Evolutionary conservation across 495 filamentous ascomycete genomes (phyloP).

Genomic region (Aspergillus haitiensis): DNA sequence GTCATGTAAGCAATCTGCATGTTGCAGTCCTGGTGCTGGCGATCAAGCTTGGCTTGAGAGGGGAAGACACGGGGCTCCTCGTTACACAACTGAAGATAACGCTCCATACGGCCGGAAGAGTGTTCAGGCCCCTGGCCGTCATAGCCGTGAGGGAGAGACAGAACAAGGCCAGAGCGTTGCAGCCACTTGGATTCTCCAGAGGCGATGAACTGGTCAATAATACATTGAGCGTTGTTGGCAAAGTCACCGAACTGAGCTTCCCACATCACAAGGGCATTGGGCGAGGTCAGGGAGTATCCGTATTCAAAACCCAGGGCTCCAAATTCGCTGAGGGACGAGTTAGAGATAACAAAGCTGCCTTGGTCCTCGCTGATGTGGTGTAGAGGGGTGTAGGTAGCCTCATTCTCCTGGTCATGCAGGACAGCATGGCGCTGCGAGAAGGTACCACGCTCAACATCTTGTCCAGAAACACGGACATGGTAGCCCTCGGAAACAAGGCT

Average conservation of each 20-base stretch:
- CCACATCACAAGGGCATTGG: conserved; percentile 97
- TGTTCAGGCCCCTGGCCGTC: conserved; percentile 98
- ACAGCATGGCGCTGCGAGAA: conserved; percentile 98
- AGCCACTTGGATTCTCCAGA: conserved; percentile 98
- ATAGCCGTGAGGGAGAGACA: conserved; percentile 95
- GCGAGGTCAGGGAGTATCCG: conserved; percentile 94
- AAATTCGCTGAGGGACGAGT: conserved; percentile 95
- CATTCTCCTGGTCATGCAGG: conserved; percentile 93
- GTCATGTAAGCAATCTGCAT: conserved; percentile 98
- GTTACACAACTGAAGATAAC: conserved; percentile 96
- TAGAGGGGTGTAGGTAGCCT: conserved; percentile 88
- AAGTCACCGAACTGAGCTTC: conserved; percentile 99
- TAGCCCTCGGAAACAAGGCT: conserved; percentile 86
- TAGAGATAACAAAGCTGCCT: conserved; percentile 92
- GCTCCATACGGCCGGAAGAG: conserved; percentile 95
- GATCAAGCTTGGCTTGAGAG: conserved; percentile 78
- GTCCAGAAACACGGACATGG: conserved; percentile 94
- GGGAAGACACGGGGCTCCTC: conserved; percentile 96
- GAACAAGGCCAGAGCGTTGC: conserved; percentile 90
- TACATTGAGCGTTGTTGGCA: conserved; percentile 98
- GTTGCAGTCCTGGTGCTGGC: conserved; percentile 99
- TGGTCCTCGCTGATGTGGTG: conserved; percentile 86
- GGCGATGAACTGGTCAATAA: conserved; percentile 98
- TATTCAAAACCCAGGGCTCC: conserved; percentile 97
- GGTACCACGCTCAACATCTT: conserved; percentile 98